phyloP scores from a whole-genome alignment of 2,329 filamentous ascomycete species.

The Aspergillus awamori region DNA sequence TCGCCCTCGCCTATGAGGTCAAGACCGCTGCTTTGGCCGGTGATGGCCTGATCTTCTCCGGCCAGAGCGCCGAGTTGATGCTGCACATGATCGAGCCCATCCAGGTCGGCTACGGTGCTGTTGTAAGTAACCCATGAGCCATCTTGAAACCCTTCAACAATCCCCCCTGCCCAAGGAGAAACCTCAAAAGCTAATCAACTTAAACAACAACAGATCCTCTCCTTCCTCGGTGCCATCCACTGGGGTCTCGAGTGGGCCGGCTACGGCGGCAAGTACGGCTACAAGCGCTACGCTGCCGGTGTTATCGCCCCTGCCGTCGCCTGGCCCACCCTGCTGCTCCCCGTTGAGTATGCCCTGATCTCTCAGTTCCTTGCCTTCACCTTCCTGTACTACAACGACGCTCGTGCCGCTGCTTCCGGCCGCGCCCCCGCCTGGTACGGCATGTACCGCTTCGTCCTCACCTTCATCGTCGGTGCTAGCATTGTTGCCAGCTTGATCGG shows the following conservation, averaged over 20 bases:
- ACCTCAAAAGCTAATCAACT: slow-evolving; percentile 7
- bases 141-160: too few species aligned
- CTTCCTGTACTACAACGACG: slow-evolving; percentile 82
- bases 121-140: slow-evolving; percentile 56
- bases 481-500: slow-evolving; percentile 82
- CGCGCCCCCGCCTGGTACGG: slow-evolving; percentile 86
- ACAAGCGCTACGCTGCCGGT: slow-evolving; percentile 80
- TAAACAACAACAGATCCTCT: slow-evolving; percentile 67
- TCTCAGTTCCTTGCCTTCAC: slow-evolving; percentile 84
- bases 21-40: slow-evolving; percentile 68
- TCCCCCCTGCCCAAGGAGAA: not conserved
- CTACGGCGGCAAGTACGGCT: slow-evolving; percentile 68
- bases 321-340: slow-evolving; percentile 87
- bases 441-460: slow-evolving; percentile 88
- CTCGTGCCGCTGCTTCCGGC: slow-evolving; percentile 70
- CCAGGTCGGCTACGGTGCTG: slow-evolving; percentile 87
- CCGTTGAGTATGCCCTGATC: slow-evolving; percentile 81
- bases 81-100: slow-evolving; percentile 79
- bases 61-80: slow-evolving; percentile 70
- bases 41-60: slow-evolving; percentile 65
- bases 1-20: slow-evolving; percentile 81
- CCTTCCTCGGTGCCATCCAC: slow-evolving; percentile 90
- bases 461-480: slow-evolving; percentile 80
- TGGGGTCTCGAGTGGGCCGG: slow-evolving; percentile 88
- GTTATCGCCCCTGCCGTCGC: slow-evolving; percentile 77